Base-by-base conservation (phyloP, 306 rosid genomes). In the Ochetophila trinervis region DNA sequence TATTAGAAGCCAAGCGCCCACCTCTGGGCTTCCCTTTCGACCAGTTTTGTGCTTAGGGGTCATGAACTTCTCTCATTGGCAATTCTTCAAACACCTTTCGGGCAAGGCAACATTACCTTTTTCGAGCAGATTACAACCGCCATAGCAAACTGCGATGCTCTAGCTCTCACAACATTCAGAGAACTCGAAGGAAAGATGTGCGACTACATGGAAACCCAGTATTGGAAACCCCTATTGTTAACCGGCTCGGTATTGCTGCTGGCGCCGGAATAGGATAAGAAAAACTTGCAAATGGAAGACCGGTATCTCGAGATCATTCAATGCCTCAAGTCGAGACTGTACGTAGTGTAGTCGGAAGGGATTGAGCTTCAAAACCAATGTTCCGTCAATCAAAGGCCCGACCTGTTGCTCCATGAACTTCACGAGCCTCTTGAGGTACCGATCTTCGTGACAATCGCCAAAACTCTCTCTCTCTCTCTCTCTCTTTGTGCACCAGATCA, bases 371-470 rank as follows among this genome's bases (percentile, higher is more conserved):
- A 93, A 58, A 12, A 90, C 96, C 66, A 78, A 57, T 55, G 88
- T 55, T 16, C 97, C 98, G 51, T 93, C 97, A 54, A 93, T 86
- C 45, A 93, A 69, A 19, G 91, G 81, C 19, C 93, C 96, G 0
- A 82, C 88, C 19, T 88, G 85, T 18, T 65, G 74, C 50, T 93
- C 97, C 13, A 93, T 93, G 84, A 93, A 93, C 69, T 70, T 65
- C 48, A 89, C 97, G 19, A 93, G 84, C 84, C 83, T 86, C 80
- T 90, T 94, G 50, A 86, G 84, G 84, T 93, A 93, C n/a, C 96
- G 91, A 86, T 93, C 99, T 61, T 96, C 99, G 99, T 93, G 20
- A 88, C 97, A 77, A 90, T 82, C 78, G 86, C 91, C 99, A 93
- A n/a, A n/a, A n/a, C n/a, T n/a, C n/a, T n/a, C n/a, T n/a, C n/a